Base-by-base conservation (phyloP, 768 basidiomycete genomes). In the Gymnopilus dilepis region DNA sequence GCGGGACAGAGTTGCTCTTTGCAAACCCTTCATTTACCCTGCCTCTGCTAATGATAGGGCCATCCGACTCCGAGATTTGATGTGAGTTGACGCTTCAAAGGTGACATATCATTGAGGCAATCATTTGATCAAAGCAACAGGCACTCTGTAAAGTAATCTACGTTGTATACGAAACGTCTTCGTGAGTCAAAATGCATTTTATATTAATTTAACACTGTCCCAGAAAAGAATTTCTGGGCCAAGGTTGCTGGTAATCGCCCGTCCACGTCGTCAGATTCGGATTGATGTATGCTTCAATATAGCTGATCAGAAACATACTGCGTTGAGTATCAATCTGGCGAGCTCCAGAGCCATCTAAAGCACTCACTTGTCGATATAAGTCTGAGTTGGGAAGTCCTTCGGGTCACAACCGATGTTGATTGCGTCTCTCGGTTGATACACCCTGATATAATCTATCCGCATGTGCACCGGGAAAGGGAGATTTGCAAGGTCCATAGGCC, bases 341-440 rank as follows among this genome's bases (percentile, higher is more conserved):
- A 26, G 59, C 11, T 26, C 19, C 51, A 13, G 17, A 30, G 12
- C 37, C 42, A 21, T 4, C 4, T 28, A 22, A 40, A 33, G 31
- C 38, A 77, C 79, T 63, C 71, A 88, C 85, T 75, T 72, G 33
- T 86, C 77, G 62, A 94, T 94, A 70, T 95, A 95, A 4, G 78
- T 73, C n/a, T 79, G 77, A 0, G 92, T 94, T 1, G 92, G 92
- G 68, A 83, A 86, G 42, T 79, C 76, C 22, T 76, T 73, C 3
- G 92, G 92, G 66, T 87, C 80, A 65, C 92, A 94, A 13, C 92
- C 92, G 59, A 91, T 80, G 67, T 92, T 90, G 48, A 82, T 80
- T n/a, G 78, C 72, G 52, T 84, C 73, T 48, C 77, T 70, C 24
- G 84, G 82, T 69, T 94, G 92, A 70, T 94, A 95, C 0, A 94